phyloP scores from a whole-genome alignment of 768 basidiomycete species.

The Tricholoma bakamatsutake region DNA sequence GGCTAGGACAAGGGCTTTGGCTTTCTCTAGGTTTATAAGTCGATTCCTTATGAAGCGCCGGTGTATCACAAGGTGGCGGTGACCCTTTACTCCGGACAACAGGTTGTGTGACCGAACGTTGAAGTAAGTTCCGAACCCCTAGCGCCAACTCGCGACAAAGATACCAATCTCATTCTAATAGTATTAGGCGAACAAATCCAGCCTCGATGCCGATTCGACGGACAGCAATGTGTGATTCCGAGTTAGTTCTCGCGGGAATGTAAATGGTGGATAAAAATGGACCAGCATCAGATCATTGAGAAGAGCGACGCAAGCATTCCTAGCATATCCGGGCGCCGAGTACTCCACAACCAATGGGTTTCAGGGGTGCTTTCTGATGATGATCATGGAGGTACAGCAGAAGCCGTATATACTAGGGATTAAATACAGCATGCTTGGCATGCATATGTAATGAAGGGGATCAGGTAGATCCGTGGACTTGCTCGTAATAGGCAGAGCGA shows the following conservation, averaged over 20 bases:
- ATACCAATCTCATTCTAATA: no score
- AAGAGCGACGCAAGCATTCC: not conserved
- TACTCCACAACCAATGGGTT: not conserved
- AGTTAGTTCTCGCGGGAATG: not conserved
- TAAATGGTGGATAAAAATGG: not conserved
- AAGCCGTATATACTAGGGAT: no score
- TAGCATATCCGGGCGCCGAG: not conserved
- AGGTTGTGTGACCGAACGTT: not conserved
- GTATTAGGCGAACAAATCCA: not conserved
- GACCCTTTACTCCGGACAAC: not conserved
- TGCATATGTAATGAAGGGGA: no score
- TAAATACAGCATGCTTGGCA: no score
- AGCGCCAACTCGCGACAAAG: no score
- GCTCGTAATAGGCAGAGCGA: no score
- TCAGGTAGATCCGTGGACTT: no score
- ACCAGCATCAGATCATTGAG: not conserved
- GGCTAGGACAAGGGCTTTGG: not conserved
- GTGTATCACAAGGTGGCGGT: constrained; percentile 10
- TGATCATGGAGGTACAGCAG: not conserved
- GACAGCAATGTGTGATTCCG: not conserved
- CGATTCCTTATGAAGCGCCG: not conserved
- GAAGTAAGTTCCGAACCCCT: not conserved
- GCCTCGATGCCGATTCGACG: no score
- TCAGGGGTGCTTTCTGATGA: not conserved
- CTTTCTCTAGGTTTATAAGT: not conserved